Evolutionary conservation across 306 rosid species (phyloP).

Genomic region (Inga laurina): DNA sequence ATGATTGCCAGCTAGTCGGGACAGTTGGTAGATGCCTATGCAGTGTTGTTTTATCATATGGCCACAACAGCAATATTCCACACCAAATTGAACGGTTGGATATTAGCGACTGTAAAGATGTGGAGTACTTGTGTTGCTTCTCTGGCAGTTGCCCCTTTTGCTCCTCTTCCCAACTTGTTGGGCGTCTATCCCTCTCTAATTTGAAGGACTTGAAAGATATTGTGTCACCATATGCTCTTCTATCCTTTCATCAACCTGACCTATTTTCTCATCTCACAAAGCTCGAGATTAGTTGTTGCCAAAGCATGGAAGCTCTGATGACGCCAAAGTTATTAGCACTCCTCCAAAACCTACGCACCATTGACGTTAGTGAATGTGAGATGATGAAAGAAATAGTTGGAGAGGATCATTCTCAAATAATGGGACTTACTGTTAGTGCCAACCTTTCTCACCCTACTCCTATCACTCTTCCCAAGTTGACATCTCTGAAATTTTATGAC

Average conservation of each 20-base stretch:
- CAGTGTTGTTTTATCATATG: not conserved
- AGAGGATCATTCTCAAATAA: too few relatives aligned
- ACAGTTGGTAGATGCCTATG: not conserved
- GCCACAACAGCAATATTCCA: too few relatives aligned
- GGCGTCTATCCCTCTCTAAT: accelerated
- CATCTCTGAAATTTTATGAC: too few relatives aligned
- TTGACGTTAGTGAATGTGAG: too few relatives aligned
- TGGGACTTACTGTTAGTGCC: too few relatives aligned
- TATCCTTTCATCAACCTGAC: not conserved
- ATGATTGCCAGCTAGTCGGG: not conserved
- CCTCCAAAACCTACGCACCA: too few relatives aligned
- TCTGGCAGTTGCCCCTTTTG: not conserved
- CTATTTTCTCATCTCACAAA: conserved; percentile 8
- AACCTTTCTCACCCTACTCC: too few relatives aligned
- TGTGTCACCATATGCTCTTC: not conserved
- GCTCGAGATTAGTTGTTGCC: not conserved
- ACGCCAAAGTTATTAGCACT: too few relatives aligned
- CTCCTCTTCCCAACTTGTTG: not conserved
- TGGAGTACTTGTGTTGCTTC: not conserved
- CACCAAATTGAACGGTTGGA: not conserved
- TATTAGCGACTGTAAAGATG: not conserved
- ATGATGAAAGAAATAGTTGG: too few relatives aligned
- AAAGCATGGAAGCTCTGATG: too few relatives aligned
- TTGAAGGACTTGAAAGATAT: not conserved
- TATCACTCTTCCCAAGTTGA: too few relatives aligned